Evolutionary conservation across 176 grass and related monocot species (phyloP).

Genomic region (Lolium perenne): DNA sequence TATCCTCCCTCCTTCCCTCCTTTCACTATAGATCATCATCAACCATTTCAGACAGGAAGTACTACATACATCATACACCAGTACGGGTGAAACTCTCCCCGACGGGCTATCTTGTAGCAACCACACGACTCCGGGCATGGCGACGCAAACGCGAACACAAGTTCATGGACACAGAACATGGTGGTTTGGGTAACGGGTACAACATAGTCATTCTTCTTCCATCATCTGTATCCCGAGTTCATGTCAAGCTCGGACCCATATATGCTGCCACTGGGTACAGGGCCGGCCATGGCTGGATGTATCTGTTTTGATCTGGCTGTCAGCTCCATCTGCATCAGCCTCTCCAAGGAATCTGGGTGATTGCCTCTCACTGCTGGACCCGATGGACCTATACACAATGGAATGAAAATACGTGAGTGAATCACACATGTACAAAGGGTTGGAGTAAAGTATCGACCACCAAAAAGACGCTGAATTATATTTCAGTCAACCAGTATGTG

Average conservation of each 20-base stretch:
- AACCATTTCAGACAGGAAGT: constrained; percentile 2
- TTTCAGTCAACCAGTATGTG: background rate
- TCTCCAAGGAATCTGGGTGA: constrained; percentile 73
- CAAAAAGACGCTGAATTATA: too few relatives aligned
- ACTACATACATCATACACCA: constrained; percentile 39
- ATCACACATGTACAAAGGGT: background rate
- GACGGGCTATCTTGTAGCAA: constrained; percentile 13
- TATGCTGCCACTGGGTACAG: constrained; percentile 59
- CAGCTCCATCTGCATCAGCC: constrained; percentile 85
- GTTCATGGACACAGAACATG: constrained; percentile 40
- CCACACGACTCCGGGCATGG: background rate
- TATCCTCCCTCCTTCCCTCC: background rate
- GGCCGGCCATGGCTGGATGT: constrained; percentile 58
- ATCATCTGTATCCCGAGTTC: constrained; percentile 77
- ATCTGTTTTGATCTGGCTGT: constrained; percentile 75
- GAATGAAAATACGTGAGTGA: background rate
- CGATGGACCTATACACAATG: constrained; percentile 46
- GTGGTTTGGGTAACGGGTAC: constrained; percentile 14
- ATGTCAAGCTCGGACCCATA: constrained; percentile 65
- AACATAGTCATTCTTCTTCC: constrained; percentile 32
- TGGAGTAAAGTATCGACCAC: background rate
- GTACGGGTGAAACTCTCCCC: background rate
- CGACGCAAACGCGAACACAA: constrained; percentile 37
- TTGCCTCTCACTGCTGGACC: constrained; percentile 48
- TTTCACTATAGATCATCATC: constrained; percentile 20